Conservation (phyloP, 768 basidiomycete species). For the Lyophyllum semitale region DNA sequence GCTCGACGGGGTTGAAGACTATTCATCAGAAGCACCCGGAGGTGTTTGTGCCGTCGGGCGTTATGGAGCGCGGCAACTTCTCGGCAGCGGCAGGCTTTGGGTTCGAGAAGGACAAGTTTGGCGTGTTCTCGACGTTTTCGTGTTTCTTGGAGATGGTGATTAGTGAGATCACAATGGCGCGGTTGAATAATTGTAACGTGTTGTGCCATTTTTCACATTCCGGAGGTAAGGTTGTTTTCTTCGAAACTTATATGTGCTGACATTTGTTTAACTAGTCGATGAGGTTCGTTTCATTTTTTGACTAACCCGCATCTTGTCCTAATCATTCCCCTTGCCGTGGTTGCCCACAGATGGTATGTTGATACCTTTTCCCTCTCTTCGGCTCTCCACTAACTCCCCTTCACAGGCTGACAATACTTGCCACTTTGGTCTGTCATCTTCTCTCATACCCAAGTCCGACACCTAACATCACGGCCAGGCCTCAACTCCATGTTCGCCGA, state of each 20-base stretch:
- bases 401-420: conserved; percentile 49
- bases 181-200: conserved; percentile 86
- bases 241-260: neutral
- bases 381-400: conserved; percentile 6
- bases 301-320: neutral
- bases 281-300: conserved; percentile 40
- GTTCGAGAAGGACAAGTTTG: conserved; percentile 78
- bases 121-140: conserved; percentile 89
- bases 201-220: conserved; percentile 90
- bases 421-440: conserved; percentile 35
- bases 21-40: conserved; percentile 92
- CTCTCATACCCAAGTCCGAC: conserved; percentile 13
- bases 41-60: conserved; percentile 82
- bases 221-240: conserved; percentile 51
- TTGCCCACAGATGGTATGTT: conserved; percentile 29
- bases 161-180: conserved; percentile 91
- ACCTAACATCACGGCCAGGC: conserved; percentile 58
- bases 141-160: conserved; percentile 92
- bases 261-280: conserved; percentile 46
- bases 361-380: neutral
- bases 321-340: neutral
- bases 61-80: conserved; percentile 86
- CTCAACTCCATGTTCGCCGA: conserved; percentile 88
- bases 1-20: conserved; percentile 84
- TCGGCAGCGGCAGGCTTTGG: conserved; percentile 87